These are phyloP conservation scores for Fusarium devonianum DNA, from an alignment of 2,329 filamentous ascomycete genomes.

Conservation along the genomic window DNA sequence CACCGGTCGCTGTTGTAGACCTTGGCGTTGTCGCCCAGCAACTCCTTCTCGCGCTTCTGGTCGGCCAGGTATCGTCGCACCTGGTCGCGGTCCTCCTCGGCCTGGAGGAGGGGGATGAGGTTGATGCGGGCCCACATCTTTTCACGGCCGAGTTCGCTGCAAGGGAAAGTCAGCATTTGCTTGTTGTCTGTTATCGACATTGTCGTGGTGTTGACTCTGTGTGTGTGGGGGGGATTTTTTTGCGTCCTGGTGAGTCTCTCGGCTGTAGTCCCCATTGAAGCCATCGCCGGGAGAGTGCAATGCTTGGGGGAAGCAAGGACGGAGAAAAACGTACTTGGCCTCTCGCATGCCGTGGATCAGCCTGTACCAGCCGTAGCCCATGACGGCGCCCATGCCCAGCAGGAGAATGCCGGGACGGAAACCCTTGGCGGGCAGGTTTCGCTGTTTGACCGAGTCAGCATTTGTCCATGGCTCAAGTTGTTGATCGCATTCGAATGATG, in stretches of 20 bases:
- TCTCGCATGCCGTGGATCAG: conserved; percentile 84
- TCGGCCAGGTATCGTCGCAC: conserved; percentile 87
- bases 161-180: conserved; percentile 7
- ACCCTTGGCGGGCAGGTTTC: conserved; percentile 90
- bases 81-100: conserved; percentile 95
- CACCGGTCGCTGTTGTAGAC: conserved; percentile 91
- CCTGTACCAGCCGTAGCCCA: conserved; percentile 92
- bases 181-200: neutral
- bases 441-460: conserved; percentile 58
- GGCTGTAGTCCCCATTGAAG: too few species aligned
- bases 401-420: conserved; percentile 86
- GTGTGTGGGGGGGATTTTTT: too few species aligned
- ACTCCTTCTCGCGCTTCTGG: conserved; percentile 86
- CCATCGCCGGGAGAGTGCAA: too few species aligned
- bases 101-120: conserved; percentile 90
- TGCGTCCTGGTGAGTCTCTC: too few species aligned
- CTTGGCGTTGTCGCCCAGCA: conserved; percentile 83
- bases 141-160: conserved; percentile 89
- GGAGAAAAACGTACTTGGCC: conserved; percentile 77
- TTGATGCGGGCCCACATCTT: conserved; percentile 99
- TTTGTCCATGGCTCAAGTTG: neutral
- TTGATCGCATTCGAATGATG: neutral
- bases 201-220: neutral
- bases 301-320: too few species aligned
- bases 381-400: conserved; percentile 76